Evolutionary conservation across 768 basidiomycete species (phyloP), one percentile per base, ranked within the genome.

Genomic region (Saitozyma sp.): DNA sequence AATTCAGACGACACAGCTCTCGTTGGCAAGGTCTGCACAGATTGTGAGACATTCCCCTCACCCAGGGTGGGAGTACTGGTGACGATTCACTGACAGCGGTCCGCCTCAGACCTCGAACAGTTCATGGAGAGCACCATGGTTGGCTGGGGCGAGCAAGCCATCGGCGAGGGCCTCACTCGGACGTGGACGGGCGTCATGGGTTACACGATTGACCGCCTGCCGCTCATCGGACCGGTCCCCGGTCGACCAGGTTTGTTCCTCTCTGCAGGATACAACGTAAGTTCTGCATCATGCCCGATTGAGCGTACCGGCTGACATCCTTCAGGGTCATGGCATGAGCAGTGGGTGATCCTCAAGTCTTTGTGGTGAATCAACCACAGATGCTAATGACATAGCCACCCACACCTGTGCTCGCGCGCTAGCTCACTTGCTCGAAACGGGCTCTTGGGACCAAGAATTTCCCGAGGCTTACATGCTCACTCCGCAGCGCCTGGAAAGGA

Each of bases 81-180:
- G 29, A 29, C 29, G 29, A 29, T 29, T 2, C 29, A 29, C 29
- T 29, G 29, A 29, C 5, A 29, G 29, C 29, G 29, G 29, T 29
- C 29, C 29, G 29, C 5, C 29, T 29, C 5, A 29, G 29, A 29
- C 29, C 29, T 29, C 29, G 29, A 29, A 29, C 17, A 50, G 49
- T 59, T 38, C 49, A 45, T 48, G 46, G 48, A 50, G 48, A 53
- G 37, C 17, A 54, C 59, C 11, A 39, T 61, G 16, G 42, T 14
- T 10, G 59, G 51, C 14, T 61, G 59, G 59, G n/a, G 43, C 9
- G 59, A 61, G 41, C 38, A 61, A 29, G 59, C 59, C 19, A 39
- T 40, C 17, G 59, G 59, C n/a, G 59, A 61, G 29, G 59, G 59
- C 2, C 17, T 61, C 51, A 61, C 53, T 4, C 38, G 59, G 20